Percentiles rank a stretch among this genome's conserved stretches.
These are phyloP conservation scores for Penicillium aurantiogriseum DNA, from an alignment of 2,329 filamentous ascomycete genomes.

Conservation along the genomic window DNA sequence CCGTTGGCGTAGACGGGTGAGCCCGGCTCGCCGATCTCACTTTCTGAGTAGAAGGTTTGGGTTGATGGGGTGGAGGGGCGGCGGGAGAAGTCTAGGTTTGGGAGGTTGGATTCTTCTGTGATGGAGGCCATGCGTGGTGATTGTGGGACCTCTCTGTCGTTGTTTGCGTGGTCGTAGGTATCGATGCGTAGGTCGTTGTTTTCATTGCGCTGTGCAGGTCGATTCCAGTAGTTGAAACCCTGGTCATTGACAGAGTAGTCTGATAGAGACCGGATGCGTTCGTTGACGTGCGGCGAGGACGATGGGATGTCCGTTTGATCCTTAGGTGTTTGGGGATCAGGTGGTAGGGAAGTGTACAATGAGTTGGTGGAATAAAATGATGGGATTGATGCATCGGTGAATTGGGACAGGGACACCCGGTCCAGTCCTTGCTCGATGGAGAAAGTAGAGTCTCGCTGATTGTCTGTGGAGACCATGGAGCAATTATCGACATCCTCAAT, in stretches of 20 bases:
- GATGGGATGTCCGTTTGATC: slow-evolving; percentile 18
- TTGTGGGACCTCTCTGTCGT: slow-evolving; percentile 8
- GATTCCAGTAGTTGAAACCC: slow-evolving; percentile 13
- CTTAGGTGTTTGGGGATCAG: slow-evolving; percentile 12
- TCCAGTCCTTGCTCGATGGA: slow-evolving; percentile 21
- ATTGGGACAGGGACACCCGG: slow-evolving; percentile 23
- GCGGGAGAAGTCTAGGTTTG: slow-evolving; percentile 6
- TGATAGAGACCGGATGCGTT: slow-evolving; percentile 21
- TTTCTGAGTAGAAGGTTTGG: slow-evolving; percentile 24
- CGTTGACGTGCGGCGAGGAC: slow-evolving; percentile 19
- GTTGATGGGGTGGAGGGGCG: slow-evolving; percentile 17
- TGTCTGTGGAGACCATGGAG: slow-evolving; percentile 15
- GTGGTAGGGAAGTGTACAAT: slow-evolving; percentile 16
- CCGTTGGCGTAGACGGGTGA: slow-evolving; percentile 29
- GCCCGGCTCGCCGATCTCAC: slow-evolving; percentile 34
- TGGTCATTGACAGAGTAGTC: slow-evolving; percentile 21
- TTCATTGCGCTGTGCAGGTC: background rate
- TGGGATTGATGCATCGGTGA: slow-evolving; percentile 25
- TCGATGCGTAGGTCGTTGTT: background rate
- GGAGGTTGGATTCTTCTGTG: slow-evolving; percentile 11
- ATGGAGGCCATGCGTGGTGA: slow-evolving; percentile 14
- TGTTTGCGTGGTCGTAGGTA: background rate
- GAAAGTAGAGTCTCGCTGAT: slow-evolving; percentile 26
- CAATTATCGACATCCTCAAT: slow-evolving; percentile 36
- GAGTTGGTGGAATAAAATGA: slow-evolving; percentile 25